Percentiles rank a stretch among this genome's conserved stretches.
phyloP scores from a whole-genome alignment of 352 stramenopile genomes.

The Phytophthora nicotianae region DNA sequence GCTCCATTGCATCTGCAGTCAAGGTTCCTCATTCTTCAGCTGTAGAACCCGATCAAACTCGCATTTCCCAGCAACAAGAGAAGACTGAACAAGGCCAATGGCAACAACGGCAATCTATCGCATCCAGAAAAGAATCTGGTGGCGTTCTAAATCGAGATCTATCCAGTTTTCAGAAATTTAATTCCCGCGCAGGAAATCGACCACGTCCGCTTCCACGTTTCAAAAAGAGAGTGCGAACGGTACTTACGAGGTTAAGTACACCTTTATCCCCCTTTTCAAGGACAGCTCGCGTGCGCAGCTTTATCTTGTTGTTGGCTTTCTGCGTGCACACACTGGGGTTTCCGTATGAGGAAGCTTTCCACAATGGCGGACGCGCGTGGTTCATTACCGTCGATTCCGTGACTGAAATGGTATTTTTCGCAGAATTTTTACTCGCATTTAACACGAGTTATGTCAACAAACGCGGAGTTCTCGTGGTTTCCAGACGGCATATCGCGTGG shows the following conservation, averaged over 20 bases:
- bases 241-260: conserved; percentile 3
- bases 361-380: background rate
- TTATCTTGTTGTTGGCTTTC: conserved; percentile 26
- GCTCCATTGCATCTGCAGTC: conserved; percentile 6
- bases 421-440: conserved; percentile 49
- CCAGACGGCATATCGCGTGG: conserved; percentile 37
- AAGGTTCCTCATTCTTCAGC: conserved; percentile 1
- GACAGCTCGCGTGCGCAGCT: conserved; percentile 28
- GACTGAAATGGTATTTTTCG: conserved; percentile 39
- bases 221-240: conserved; percentile 18
- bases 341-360: conserved; percentile 47
- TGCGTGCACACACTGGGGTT: conserved; percentile 36
- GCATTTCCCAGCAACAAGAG: conserved; percentile 1
- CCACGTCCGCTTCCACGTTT: conserved; percentile 22
- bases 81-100: conserved; percentile 9
- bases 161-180: conserved; percentile 15
- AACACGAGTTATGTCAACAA: conserved; percentile 55
- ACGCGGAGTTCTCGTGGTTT: conserved; percentile 38
- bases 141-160: conserved; percentile 9
- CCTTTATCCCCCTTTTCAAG: conserved; percentile 28
- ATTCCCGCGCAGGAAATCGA: conserved; percentile 12
- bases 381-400: conserved; percentile 15
- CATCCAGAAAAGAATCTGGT: conserved; percentile 12
- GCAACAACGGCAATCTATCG: background rate
- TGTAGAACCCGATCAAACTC: conserved; percentile 17